Conservation (phyloP, 2,329 filamentous ascomycete genomes). For the Colletotrichum australisinense region DNA sequence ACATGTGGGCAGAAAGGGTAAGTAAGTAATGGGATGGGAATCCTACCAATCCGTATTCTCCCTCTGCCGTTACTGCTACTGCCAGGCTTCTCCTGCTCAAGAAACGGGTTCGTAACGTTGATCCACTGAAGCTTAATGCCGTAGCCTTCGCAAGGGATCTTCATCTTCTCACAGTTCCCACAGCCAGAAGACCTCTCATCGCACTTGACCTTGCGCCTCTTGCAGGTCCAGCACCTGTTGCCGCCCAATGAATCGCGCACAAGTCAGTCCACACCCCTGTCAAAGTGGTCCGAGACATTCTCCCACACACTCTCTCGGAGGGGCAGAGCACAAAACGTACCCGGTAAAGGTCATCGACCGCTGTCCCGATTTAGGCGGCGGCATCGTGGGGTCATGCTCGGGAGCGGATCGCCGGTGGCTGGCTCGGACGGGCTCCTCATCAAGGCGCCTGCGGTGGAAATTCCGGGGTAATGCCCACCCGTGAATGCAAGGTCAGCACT, state of each 20-base stretch:
- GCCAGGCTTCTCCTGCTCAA: background rate
- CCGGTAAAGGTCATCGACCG: background rate
- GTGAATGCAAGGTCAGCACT: background rate
- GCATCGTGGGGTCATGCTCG: background rate
- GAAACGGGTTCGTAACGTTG: background rate
- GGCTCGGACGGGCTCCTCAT: background rate
- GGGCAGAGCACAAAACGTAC: background rate
- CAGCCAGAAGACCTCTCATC: constrained; percentile 4
- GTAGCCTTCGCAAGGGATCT: constrained; percentile 9
- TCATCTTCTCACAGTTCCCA: constrained; percentile 17
- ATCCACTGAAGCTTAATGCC: constrained; percentile 18
- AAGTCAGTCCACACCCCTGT: background rate
- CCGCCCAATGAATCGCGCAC: background rate
- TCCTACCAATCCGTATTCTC: constrained; percentile 9
- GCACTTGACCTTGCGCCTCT: constrained; percentile 19
- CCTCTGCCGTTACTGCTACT: background rate
- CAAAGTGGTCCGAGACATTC: background rate
- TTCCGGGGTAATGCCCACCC: background rate
- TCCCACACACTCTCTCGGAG: background rate
- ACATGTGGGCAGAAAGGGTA: background rate
- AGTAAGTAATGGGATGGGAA: background rate
- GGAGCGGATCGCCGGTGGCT: background rate
- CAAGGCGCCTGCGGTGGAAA: background rate
- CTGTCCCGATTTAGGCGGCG: background rate
- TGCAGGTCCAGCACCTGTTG: constrained; percentile 25